These are phyloP conservation scores for Coix lacrymajobi DNA, from an alignment of 176 grass and related monocot species.

Conservation along the genomic window DNA sequence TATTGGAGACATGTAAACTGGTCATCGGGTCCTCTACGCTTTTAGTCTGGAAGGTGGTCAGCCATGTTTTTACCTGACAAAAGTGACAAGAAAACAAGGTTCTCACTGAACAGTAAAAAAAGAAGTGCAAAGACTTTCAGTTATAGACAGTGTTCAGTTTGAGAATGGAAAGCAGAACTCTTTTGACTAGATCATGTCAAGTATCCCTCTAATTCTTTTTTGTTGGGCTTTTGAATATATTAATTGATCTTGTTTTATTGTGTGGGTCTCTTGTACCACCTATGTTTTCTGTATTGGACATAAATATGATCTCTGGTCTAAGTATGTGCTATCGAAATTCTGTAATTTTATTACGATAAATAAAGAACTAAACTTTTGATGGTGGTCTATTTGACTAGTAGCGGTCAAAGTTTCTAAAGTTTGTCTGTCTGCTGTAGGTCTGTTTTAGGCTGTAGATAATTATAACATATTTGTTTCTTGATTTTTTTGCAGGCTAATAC, in stretches of 20 bases:
- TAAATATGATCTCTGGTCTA: neutral
- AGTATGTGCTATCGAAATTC: neutral
- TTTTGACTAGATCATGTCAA: neutral
- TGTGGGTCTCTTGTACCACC: neutral
- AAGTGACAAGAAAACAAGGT: neutral
- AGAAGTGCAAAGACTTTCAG: neutral
- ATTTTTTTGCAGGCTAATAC: constrained; percentile 72
- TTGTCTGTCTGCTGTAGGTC: neutral
- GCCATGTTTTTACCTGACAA: neutral
- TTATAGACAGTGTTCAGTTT: neutral
- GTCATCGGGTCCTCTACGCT: neutral
- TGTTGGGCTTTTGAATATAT: neutral
- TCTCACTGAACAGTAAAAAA: neutral
- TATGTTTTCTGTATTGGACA: neutral
- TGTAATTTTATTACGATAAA: too few relatives aligned
- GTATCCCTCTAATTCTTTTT: neutral
- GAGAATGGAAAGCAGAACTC: neutral
- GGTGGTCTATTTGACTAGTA: neutral
- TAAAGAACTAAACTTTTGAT: neutral
- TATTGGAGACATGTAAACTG: neutral
- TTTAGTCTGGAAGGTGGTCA: neutral
- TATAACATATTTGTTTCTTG: constrained; percentile 8
- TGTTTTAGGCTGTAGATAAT: neutral
- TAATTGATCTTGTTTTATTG: neutral
- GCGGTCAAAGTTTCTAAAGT: neutral